A percentile compares a stretch with the other conserved stretches of the same genome.
Evolutionary conservation across 2,329 filamentous ascomycete genomes (phyloP).

Genomic region (Nigrograna mackinnonii): DNA sequence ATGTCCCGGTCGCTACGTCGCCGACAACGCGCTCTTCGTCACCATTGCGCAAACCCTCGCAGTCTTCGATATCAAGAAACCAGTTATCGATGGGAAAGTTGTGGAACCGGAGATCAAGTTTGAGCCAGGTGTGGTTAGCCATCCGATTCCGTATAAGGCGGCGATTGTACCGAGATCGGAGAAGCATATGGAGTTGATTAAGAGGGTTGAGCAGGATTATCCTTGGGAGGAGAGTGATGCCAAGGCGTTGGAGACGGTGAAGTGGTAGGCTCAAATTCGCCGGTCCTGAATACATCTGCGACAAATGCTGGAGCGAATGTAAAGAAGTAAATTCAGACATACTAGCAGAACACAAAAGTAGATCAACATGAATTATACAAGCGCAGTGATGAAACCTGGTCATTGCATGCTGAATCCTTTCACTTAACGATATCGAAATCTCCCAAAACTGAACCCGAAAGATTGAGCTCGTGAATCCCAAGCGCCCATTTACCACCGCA

Average conservation of each 20-base stretch:
- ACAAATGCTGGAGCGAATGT: too few relatives aligned
- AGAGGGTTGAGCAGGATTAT: conserved; percentile 35
- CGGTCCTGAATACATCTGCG: too few relatives aligned
- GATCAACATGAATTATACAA: too few relatives aligned
- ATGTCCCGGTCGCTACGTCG: conserved; percentile 48
- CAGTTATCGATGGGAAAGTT: conserved; percentile 33
- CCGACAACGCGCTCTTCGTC: conserved; percentile 45
- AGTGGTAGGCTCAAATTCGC: too few relatives aligned
- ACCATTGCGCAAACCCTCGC: conserved; percentile 50
- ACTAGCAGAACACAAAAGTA: too few relatives aligned
- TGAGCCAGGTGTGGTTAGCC: conserved; percentile 32
- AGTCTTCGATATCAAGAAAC: conserved; percentile 49
- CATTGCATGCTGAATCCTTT: too few relatives aligned
- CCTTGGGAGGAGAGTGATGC: conserved; percentile 47
- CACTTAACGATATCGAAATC: too few relatives aligned
- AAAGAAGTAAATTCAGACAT: too few relatives aligned
- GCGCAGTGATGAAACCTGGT: too few relatives aligned
- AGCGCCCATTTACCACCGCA: too few relatives aligned
- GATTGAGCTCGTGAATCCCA: too few relatives aligned
- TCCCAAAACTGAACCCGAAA: too few relatives aligned
- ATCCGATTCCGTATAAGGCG: not conserved
- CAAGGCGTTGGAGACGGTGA: conserved; percentile 10
- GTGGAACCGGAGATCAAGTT: conserved; percentile 34
- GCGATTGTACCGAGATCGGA: conserved; percentile 22
- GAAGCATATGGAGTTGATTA: conserved; percentile 36